Percentiles rank a stretch among this genome's conserved stretches.
phyloP scores from a whole-genome alignment of 2,329 filamentous ascomycete species.

The Penicillium glabrum region DNA sequence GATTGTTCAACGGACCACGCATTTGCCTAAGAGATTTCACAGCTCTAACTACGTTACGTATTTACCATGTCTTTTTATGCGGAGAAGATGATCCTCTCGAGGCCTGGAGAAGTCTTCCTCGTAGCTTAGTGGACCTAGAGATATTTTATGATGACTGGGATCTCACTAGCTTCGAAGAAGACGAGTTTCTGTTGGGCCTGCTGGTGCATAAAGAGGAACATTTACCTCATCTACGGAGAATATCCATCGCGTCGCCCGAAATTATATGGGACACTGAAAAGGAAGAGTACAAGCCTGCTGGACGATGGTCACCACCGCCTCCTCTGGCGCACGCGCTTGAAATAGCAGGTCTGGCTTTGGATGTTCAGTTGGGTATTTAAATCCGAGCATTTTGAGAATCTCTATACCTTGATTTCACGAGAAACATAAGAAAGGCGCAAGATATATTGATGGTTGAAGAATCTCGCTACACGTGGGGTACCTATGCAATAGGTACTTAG shows the following conservation, averaged over 20 bases:
- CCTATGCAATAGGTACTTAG: too few species aligned
- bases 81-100: neutral
- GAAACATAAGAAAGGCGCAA: too few species aligned
- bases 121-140: slow-evolving; percentile 8
- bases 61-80: slow-evolving; percentile 10
- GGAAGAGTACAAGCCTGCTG: neutral
- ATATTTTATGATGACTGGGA: slow-evolving; percentile 8
- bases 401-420: too few species aligned
- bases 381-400: too few species aligned
- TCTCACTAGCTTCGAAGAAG: neutral
- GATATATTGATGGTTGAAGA: too few species aligned
- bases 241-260: neutral
- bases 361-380: neutral
- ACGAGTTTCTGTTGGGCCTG: neutral
- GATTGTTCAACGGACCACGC: slow-evolving; percentile 4
- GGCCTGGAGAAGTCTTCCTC: slow-evolving; percentile 6
- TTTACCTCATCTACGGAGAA: neutral
- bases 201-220: neutral
- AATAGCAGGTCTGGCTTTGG: neutral
- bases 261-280: neutral
- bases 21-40: slow-evolving; percentile 10
- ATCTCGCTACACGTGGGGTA: too few species aligned
- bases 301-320: neutral
- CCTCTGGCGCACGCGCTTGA: neutral
- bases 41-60: slow-evolving; percentile 2